Conservation (phyloP, 148 eudicot genomes). For the Gaultheria prostrata region DNA sequence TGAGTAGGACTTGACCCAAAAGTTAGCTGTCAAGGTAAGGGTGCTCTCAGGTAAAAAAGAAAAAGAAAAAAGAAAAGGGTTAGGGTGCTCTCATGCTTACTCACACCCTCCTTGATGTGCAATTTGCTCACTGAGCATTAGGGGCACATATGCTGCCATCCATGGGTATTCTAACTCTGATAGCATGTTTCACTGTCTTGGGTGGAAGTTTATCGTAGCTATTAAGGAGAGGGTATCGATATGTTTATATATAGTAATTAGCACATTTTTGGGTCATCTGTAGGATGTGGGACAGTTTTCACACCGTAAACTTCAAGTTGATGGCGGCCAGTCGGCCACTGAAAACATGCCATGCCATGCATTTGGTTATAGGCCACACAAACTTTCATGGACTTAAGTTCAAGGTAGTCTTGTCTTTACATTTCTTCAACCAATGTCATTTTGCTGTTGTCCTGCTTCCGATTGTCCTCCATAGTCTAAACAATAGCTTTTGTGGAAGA, state of each 20-base stretch:
- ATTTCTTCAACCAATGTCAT: background rate
- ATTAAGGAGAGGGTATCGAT: background rate
- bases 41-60: background rate
- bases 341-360: background rate
- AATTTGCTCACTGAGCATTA: background rate
- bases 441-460: background rate
- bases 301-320: background rate
- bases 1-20: background rate
- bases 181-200: background rate
- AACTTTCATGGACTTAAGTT: background rate
- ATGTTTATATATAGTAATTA: background rate
- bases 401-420: background rate
- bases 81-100: background rate
- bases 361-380: background rate
- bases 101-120: background rate
- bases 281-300: background rate
- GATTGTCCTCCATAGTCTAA: background rate
- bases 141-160: background rate
- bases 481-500: background rate
- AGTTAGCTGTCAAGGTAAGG: background rate
- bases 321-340: background rate
- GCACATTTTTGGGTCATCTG: background rate
- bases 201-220: background rate
- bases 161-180: background rate
- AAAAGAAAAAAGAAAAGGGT: too few species aligned